Conservation (phyloP, 2,329 filamentous ascomycete species). For the Penicillium polonicum region DNA sequence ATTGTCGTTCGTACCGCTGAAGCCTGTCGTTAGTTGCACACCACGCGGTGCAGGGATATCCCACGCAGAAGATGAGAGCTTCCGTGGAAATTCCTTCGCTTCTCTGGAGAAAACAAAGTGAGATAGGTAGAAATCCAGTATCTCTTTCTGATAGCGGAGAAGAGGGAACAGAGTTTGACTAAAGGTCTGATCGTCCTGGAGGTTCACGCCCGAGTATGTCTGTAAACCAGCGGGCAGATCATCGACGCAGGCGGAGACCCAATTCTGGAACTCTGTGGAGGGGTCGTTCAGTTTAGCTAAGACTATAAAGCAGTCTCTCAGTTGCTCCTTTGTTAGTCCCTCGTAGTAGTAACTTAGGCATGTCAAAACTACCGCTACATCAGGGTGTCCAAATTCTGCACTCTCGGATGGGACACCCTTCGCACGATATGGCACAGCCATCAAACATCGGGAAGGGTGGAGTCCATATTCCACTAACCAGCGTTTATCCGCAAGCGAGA, state of each 20-base stretch:
- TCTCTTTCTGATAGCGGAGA: not conserved
- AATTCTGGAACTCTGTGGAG: not conserved
- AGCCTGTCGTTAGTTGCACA: not conserved
- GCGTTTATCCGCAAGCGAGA: not conserved
- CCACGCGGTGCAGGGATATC: not conserved
- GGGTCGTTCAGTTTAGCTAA: not conserved
- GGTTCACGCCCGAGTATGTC: not conserved
- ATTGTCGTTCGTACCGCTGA: not conserved
- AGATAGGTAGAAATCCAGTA: not conserved
- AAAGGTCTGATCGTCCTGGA: not conserved
- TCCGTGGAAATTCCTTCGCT: not conserved
- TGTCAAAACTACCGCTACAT: not conserved
- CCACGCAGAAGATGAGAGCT: not conserved
- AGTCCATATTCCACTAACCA: not conserved
- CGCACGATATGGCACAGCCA: not conserved
- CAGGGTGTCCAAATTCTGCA: not conserved
- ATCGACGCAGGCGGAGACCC: not conserved
- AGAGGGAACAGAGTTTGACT: not conserved
- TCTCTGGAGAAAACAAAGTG: not conserved
- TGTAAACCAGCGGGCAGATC: not conserved
- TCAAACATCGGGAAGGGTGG: not conserved
- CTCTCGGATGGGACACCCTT: not conserved
- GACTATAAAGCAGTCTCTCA: not conserved
- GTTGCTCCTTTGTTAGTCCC: not conserved
- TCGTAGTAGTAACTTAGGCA: not conserved